A percentile compares a stretch with the other conserved stretches of the same genome.
These are phyloP conservation scores for Penicillium sp. DNA, from an alignment of 2,329 filamentous ascomycete genomes.

Conservation along the genomic window DNA sequence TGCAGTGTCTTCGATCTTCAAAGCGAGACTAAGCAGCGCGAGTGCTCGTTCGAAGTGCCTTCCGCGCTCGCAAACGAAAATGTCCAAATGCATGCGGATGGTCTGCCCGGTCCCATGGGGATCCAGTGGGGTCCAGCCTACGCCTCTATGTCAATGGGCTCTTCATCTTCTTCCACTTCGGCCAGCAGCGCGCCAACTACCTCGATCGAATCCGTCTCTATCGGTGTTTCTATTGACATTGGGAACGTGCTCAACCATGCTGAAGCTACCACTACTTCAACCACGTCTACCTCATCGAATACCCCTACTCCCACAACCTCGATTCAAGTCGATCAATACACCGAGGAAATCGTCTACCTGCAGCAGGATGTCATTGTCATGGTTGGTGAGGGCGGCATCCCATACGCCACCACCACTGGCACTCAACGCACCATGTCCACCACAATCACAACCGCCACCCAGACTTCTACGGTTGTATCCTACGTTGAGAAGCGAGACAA, in stretches of 20 bases:
- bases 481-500: constrained; percentile 27
- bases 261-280: constrained; percentile 15
- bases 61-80: constrained; percentile 64
- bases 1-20: constrained; percentile 79
- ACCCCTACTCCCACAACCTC: constrained; percentile 37
- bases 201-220: constrained; percentile 12
- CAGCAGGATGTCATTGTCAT: constrained; percentile 39
- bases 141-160: constrained; percentile 35
- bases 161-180: constrained; percentile 25
- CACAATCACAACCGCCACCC: constrained; percentile 29
- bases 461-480: constrained; percentile 35
- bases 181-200: neutral
- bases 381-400: constrained; percentile 34
- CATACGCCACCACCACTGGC: constrained; percentile 36
- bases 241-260: constrained; percentile 14
- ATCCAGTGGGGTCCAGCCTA: constrained; percentile 55
- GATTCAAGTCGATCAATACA: constrained; percentile 31
- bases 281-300: constrained; percentile 29
- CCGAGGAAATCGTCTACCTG: constrained; percentile 39
- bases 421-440: constrained; percentile 34
- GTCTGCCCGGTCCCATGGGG: constrained; percentile 69
- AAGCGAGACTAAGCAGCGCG: constrained; percentile 56
- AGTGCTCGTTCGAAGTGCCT: constrained; percentile 70
- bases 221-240: constrained; percentile 18
- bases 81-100: constrained; percentile 59